These are phyloP conservation scores for Mangifera indica DNA, from an alignment of 345 rosid genomes.

Conservation along the genomic window DNA sequence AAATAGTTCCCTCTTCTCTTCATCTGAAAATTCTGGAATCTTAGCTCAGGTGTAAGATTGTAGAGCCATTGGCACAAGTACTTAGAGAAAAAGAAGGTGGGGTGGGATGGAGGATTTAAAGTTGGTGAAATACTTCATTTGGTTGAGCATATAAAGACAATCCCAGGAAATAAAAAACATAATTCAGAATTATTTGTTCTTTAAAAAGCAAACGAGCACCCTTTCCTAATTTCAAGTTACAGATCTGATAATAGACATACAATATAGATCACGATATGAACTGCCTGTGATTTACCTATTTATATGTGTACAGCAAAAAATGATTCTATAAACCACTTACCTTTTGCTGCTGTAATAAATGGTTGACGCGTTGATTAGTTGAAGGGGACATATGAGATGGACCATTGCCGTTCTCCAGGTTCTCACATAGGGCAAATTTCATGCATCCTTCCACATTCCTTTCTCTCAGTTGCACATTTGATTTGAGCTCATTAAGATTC, in stretches of 20 bases:
- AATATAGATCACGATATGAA: neutral
- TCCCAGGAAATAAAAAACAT: neutral
- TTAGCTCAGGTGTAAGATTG: neutral
- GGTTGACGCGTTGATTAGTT: conserved; percentile 30
- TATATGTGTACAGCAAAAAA: conserved; percentile 9
- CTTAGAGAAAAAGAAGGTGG: neutral
- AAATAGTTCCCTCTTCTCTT: conserved; percentile 18
- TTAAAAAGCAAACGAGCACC: neutral
- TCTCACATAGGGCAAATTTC: conserved; percentile 41
- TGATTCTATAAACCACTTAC: conserved; percentile 36
- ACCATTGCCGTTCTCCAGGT: conserved; percentile 40
- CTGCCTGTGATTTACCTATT: neutral
- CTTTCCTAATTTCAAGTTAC: neutral
- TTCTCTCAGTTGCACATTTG: conserved; percentile 47
- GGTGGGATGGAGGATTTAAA: no score
- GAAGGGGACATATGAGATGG: conserved; percentile 39
- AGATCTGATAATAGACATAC: no score
- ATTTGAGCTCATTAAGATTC: conserved; percentile 50
- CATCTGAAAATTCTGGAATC: neutral
- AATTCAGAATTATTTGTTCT: neutral
- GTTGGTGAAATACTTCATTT: neutral
- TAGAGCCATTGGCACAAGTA: neutral
- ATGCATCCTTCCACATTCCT: conserved; percentile 42
- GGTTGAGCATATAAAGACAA: neutral
- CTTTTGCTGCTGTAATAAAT: conserved; percentile 47